phyloP scores from a whole-genome alignment of 2,329 filamentous ascomycete species.

The Fusarium duplospermum region DNA sequence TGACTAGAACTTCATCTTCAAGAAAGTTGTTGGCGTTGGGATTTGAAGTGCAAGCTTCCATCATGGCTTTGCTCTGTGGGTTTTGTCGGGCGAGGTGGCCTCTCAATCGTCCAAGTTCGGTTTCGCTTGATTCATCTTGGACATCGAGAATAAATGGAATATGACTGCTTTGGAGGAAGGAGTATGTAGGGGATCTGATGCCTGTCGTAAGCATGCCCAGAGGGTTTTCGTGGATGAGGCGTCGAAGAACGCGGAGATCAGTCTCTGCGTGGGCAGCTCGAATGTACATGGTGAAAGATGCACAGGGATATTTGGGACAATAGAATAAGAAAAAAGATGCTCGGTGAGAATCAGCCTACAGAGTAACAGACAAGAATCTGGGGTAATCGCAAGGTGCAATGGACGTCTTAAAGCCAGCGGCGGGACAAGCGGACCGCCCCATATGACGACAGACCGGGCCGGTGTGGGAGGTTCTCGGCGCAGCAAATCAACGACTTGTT shows the following conservation, averaged over 20 bases:
- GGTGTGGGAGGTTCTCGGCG: neutral
- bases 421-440: constrained; percentile 27
- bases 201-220: constrained; percentile 73
- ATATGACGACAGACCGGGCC: constrained; percentile 15
- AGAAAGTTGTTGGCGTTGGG: constrained; percentile 39
- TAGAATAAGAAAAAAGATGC: neutral
- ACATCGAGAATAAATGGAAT: constrained; percentile 70
- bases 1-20: constrained; percentile 69
- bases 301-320: too few relatives aligned
- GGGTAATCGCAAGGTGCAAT: neutral
- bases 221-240: constrained; percentile 69
- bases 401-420: constrained; percentile 16
- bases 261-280: constrained; percentile 60
- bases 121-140: constrained; percentile 52
- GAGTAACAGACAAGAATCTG: neutral
- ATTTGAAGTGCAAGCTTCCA: constrained; percentile 53
- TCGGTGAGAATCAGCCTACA: neutral
- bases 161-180: constrained; percentile 67
- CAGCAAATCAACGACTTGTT: constrained; percentile 10
- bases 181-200: constrained; percentile 60
- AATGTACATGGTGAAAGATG: constrained; percentile 29
- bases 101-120: constrained; percentile 58
- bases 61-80: constrained; percentile 70
- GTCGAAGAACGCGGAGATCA: constrained; percentile 59
- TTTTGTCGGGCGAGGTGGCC: constrained; percentile 73